These are phyloP conservation scores for Ceratobasidium sp. DNA, from an alignment of 1,284 basidiomycete genomes.

Conservation along the genomic window DNA sequence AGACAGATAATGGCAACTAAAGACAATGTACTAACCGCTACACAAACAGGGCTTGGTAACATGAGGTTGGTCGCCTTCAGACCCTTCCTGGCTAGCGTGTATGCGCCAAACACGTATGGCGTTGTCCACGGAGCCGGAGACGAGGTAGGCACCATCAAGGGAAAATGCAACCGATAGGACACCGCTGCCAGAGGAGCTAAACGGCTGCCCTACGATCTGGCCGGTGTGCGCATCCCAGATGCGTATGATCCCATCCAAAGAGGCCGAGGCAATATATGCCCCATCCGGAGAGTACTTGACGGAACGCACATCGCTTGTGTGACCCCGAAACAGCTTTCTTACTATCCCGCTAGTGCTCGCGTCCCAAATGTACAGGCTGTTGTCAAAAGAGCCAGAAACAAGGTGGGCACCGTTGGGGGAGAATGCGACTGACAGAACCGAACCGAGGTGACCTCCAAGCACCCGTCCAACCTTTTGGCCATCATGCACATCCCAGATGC, in stretches of 20 bases:
- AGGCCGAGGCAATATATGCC: slow-evolving; percentile 24
- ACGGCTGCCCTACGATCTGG: background rate
- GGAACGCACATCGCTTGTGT: slow-evolving; percentile 1
- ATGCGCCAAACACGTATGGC: slow-evolving; percentile 30
- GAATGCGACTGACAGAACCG: too few relatives aligned
- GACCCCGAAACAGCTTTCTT: background rate
- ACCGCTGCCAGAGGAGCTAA: background rate
- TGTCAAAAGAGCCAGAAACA: slow-evolving; percentile 4
- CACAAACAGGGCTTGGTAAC: background rate
- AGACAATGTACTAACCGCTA: background rate
- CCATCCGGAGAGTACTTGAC: slow-evolving; percentile 42
- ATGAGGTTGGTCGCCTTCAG: background rate
- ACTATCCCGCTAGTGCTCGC: background rate
- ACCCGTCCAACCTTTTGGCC: background rate
- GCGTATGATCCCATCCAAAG: slow-evolving; percentile 22
- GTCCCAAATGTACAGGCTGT: slow-evolving; percentile 1
- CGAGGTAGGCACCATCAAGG: slow-evolving; percentile 13
- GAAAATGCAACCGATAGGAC: slow-evolving; percentile 29
- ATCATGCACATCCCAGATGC: background rate
- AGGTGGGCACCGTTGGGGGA: background rate
- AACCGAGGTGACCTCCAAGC: too few relatives aligned
- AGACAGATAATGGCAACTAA: background rate
- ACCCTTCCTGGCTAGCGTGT: slow-evolving; percentile 6
- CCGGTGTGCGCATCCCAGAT: slow-evolving; percentile 33
- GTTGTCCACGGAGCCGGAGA: slow-evolving; percentile 14